These are phyloP conservation scores for Flueggea neowawraea DNA, from an alignment of 441 rosid species.

Conservation along the genomic window DNA sequence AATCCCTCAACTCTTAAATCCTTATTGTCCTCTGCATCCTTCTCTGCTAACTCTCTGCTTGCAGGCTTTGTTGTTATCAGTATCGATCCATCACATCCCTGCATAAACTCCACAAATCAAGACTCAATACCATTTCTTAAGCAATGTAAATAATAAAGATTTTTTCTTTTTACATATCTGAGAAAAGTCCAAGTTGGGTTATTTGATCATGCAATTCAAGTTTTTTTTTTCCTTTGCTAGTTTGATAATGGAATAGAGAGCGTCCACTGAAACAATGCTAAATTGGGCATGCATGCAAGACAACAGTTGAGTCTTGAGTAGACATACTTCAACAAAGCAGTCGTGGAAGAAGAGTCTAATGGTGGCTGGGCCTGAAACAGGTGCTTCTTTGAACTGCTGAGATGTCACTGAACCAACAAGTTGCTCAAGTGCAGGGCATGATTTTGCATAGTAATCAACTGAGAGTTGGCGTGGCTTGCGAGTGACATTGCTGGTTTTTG, in stretches of 20 bases:
- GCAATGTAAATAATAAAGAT: too few species aligned
- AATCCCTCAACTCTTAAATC: constrained; percentile 45
- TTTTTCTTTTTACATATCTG: too few species aligned
- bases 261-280: too few species aligned
- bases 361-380: constrained; percentile 49
- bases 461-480: constrained; percentile 41
- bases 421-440: constrained; percentile 44
- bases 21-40: constrained; percentile 49
- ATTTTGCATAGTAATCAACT: constrained; percentile 32
- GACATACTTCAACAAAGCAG: constrained; percentile 55
- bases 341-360: constrained; percentile 67
- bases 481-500: constrained; percentile 13
- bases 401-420: constrained; percentile 41
- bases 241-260: too few species aligned
- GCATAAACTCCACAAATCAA: constrained; percentile 8
- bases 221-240: too few species aligned
- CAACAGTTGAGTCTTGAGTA: not conserved
- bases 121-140: not conserved
- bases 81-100: constrained; percentile 85
- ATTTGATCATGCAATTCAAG: too few species aligned
- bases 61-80: constrained; percentile 59
- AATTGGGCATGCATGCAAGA: constrained; percentile 11
- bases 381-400: constrained; percentile 27
- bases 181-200: too few species aligned
- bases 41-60: constrained; percentile 50